A percentile compares a stretch with the other conserved stretches of the same genome.
Conservation (phyloP, 805 yeast species). For the Saitoella complicata region DNA sequence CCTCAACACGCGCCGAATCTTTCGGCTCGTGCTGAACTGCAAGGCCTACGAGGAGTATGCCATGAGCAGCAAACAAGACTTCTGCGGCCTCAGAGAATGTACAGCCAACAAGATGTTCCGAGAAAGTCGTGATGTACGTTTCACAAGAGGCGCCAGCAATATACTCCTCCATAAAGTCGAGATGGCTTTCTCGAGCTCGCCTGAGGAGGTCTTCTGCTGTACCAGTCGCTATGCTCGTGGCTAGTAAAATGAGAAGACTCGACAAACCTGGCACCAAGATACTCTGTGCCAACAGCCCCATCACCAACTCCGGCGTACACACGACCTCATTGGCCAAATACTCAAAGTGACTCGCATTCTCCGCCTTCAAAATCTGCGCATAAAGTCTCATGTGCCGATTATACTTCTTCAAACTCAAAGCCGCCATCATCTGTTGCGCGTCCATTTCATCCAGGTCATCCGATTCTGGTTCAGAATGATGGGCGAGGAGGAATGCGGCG, state of each 20-base stretch:
- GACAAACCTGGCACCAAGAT: slow-evolving; percentile 7
- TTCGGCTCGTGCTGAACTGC: not conserved
- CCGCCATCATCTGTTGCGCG: slow-evolving; percentile 7
- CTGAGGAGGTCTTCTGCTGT: slow-evolving; percentile 1
- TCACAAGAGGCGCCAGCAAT: slow-evolving; percentile 3
- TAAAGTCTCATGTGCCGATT: slow-evolving; percentile 3
- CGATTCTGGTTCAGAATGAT: not conserved
- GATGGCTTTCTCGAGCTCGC: not conserved
- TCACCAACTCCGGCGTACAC: slow-evolving; percentile 6
- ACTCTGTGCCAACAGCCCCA: slow-evolving; percentile 7
- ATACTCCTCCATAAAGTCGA: slow-evolving; percentile 7
- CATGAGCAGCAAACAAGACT: not conserved
- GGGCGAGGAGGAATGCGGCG: slow-evolving; percentile 6
- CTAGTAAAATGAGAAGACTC: slow-evolving; percentile 3
- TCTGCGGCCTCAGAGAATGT: slow-evolving; percentile 6
- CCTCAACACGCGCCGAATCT: too few species aligned
- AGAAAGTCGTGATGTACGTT: slow-evolving; percentile 5
- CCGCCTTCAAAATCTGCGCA: not conserved
- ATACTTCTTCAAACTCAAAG: slow-evolving; percentile 6
- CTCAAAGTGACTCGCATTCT: slow-evolving; percentile 6
- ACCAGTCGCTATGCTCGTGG: slow-evolving; percentile 5
- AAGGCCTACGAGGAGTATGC: not conserved
- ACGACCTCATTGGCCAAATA: slow-evolving; percentile 6
- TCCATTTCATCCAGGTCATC: slow-evolving; percentile 5
- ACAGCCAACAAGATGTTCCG: slow-evolving; percentile 2